Base-by-base conservation (phyloP, 306 rosid genomes). In the Begonia fuchsioides region DNA sequence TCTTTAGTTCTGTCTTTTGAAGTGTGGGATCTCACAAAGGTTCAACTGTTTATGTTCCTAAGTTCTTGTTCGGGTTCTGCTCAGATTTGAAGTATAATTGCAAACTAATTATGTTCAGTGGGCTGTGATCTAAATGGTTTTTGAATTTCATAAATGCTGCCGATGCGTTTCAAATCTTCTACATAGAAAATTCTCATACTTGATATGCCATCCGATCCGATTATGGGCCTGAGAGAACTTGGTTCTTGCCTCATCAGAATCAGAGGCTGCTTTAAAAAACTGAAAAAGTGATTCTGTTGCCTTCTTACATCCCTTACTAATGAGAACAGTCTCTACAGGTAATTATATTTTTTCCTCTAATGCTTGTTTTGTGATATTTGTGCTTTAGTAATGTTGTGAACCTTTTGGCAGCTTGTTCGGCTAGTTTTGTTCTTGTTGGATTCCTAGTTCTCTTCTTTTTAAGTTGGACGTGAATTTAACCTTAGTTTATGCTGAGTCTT, bases 341-440 rank as follows among this genome's bases (percentile, higher is more conserved):
- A 92, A 90, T 69, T n/a, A n/a, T n/a, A n/a, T 63, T 39, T 53
- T 62, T 58, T 61, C 53, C 63, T 66, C 39, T 49, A 52, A 45
- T 68, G 66, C 56, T 68, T 54, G 65, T 58, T 57, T 60, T 67
- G 56, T 60, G 45, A 67, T 47, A 60, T 59, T 50, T 58, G 74
- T 57, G 77, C 68, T 71, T 48, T 67, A 82, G 75, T 92, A 68
- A 85, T 85, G 50, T 61, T 53, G 54, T 77, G 72, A 76, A 81
- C 82, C 76, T 92, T 85, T 77, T 92, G 94, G 94, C 96, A 92
- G 98, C 96, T 73, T 68, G 62, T 67, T 67, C 76, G 74, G 84
- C 80, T 73, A 69, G 63, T 55, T 83, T 68, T 81, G 95, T 67
- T 79, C 84, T 59, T 84, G 72, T 75, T 79, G 82, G 90, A 69